These are phyloP conservation scores for Kodamaea suecica DNA, from an alignment of 1,139 yeast species.

Conservation along the genomic window DNA sequence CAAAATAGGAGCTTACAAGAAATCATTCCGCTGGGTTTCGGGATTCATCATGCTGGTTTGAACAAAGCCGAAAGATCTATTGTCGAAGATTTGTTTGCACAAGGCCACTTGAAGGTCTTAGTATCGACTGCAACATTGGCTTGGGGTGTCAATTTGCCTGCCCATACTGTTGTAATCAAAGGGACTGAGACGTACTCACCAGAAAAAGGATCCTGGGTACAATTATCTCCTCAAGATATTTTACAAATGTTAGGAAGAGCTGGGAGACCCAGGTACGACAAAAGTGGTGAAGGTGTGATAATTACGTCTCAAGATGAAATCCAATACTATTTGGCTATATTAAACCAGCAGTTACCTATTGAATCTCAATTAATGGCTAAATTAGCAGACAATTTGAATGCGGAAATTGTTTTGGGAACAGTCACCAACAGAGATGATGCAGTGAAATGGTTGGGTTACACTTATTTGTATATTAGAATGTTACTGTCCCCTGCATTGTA, in stretches of 20 bases:
- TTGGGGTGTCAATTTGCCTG: slow-evolving; percentile 98
- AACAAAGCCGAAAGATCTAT: slow-evolving; percentile 67
- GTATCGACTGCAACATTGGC: slow-evolving; percentile 96
- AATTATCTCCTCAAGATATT: slow-evolving; percentile 88
- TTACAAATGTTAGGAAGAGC: slow-evolving; percentile 97
- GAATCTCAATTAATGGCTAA: slow-evolving; percentile 80
- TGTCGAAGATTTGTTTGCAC: slow-evolving; percentile 85
- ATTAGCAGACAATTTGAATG: slow-evolving; percentile 75
- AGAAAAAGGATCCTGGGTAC: slow-evolving; percentile 83
- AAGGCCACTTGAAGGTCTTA: slow-evolving; percentile 75
- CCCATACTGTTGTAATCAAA: slow-evolving; percentile 91
- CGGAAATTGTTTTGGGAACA: slow-evolving; percentile 79
- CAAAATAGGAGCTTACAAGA: slow-evolving; percentile 56
- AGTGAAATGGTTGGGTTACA: slow-evolving; percentile 71
- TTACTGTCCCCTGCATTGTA: slow-evolving; percentile 67
- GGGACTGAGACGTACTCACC: slow-evolving; percentile 96
- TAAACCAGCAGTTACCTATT: slow-evolving; percentile 88
- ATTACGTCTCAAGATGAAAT: slow-evolving; percentile 85
- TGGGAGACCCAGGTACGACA: slow-evolving; percentile 93
- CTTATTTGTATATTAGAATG: slow-evolving; percentile 84
- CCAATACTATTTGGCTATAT: slow-evolving; percentile 81
- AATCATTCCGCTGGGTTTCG: slow-evolving; percentile 71
- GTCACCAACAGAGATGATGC: slow-evolving; percentile 64
- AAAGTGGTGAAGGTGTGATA: slow-evolving; percentile 89
- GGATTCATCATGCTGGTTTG: slow-evolving; percentile 94